Evolutionary conservation across 768 basidiomycete genomes (phyloP), one percentile per base, ranked within the genome.

Genomic region (Trametes cingulata): DNA sequence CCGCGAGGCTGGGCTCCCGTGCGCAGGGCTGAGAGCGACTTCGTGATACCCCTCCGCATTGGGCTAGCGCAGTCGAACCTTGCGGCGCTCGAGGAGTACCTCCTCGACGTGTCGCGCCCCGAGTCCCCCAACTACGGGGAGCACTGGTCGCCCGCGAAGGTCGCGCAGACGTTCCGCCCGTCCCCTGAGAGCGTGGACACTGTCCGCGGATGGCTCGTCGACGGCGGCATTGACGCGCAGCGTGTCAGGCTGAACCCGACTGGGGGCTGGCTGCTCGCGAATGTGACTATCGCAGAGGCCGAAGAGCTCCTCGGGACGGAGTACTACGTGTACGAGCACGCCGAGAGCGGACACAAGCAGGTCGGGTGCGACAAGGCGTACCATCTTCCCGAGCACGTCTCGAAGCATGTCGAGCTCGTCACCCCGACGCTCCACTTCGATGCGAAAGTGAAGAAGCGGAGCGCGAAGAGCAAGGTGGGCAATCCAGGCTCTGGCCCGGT

Each of bases 401-500:
- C 84, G 60, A 71, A 76, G 8, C 86, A 90, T 66, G 71, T 90
- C 52, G 86, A 89, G 25, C 71, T 90, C 33, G 76, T 90, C 37
- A 86, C 88, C 54, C 89, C 89, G 0, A 90, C 89, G 2, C 88
- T 87, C 1, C 82, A 85, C 71, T 91, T 90, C 64, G 74, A 78
- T 53, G 78, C 79, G 46, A 57, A 50, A 47, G 56, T 57, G 25
- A 37, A 37, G 47, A 49, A 49, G 47, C 37, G 56, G 56, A 42
- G 47, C 56, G 27, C 19, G 37, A 57, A 57, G 56, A 57, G 24
- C 56, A 57, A 49, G 20, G 56, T 59, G 3, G 57, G 46, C 3
- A 49, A 59, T 45, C 60, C 64, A 43, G 56, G 64, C 6, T 60
- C 63, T 15, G 61, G 63, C 5, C 60, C 61, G 19, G 63, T 59